Conservation (phyloP, 495 filamentous ascomycete genomes). For the Cetradonia linearis region DNA sequence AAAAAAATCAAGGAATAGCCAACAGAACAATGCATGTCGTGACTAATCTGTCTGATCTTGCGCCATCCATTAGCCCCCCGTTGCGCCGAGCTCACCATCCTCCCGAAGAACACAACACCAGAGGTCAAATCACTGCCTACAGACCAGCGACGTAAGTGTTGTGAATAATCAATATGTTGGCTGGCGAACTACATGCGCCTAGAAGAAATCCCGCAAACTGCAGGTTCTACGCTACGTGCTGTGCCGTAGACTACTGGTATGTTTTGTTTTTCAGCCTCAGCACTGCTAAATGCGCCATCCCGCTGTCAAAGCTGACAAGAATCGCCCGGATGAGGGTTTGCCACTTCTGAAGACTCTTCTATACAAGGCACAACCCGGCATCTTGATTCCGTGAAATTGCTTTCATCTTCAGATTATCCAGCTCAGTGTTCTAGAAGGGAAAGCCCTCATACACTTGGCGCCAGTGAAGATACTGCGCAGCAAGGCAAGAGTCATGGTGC, state of each 20-base stretch:
- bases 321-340: neutral
- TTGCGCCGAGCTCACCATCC: neutral
- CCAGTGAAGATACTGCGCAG: neutral
- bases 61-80: neutral
- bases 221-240: neutral
- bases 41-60: neutral
- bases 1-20: neutral
- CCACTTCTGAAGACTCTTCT: no score
- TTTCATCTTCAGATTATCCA: neutral
- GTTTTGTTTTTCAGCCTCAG: neutral
- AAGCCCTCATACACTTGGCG: neutral
- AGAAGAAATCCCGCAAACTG: neutral
- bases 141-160: neutral
- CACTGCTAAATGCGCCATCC: neutral
- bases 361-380: neutral
- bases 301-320: neutral
- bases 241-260: neutral
- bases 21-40: no score
- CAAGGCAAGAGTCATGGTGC: neutral
- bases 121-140: neutral
- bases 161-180: neutral
- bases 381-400: neutral
- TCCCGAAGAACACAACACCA: neutral
- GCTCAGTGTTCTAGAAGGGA: neutral
- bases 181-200: neutral